Percentiles rank a stretch among this genome's conserved stretches.
Conservation (phyloP, 805 yeast genomes). For the Candida methanosorbosa region DNA sequence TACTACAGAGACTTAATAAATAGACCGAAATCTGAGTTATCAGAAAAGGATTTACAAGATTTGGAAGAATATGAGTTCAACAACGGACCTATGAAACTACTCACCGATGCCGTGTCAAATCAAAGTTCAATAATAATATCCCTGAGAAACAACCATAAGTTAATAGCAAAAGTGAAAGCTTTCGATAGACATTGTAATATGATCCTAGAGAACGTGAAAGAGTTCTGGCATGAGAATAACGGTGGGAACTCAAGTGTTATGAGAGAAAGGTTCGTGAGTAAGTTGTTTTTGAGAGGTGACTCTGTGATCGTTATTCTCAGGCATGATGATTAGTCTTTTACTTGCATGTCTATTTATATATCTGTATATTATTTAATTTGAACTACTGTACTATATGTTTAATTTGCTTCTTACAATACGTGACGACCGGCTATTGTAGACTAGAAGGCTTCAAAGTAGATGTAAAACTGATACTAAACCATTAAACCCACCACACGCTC, state of each 20-base stretch:
- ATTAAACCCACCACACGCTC: too few relatives aligned
- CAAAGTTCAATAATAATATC: slow-evolving; percentile 78
- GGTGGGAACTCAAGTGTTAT: slow-evolving; percentile 2
- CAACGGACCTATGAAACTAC: slow-evolving; percentile 84
- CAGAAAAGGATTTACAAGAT: slow-evolving; percentile 68
- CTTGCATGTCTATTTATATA: too few relatives aligned
- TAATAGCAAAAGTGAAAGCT: slow-evolving; percentile 84
- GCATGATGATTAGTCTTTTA: slow-evolving; percentile 9
- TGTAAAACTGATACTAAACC: too few relatives aligned
- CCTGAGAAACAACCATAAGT: slow-evolving; percentile 86
- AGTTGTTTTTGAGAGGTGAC: slow-evolving; percentile 92
- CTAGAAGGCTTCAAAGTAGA: too few relatives aligned
- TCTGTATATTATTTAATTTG: too few relatives aligned
- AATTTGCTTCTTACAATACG: too few relatives aligned
- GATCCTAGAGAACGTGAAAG: slow-evolving; percentile 88
- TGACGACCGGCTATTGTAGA: too few relatives aligned
- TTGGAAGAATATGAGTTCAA: slow-evolving; percentile 85
- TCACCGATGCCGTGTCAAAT: slow-evolving; percentile 73
- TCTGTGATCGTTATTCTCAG: slow-evolving; percentile 75
- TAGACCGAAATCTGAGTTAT: slow-evolving; percentile 71
- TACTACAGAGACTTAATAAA: slow-evolving; percentile 52
- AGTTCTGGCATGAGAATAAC: slow-evolving; percentile 39
- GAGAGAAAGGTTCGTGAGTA: slow-evolving; percentile 74
- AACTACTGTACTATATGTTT: too few relatives aligned
- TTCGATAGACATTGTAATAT: slow-evolving; percentile 95